Evolutionary conservation across 192 early-diverging fungal genomes (phyloP), one percentile per base, ranked within the genome.

Genomic region (Backusella tarrabulga): DNA sequence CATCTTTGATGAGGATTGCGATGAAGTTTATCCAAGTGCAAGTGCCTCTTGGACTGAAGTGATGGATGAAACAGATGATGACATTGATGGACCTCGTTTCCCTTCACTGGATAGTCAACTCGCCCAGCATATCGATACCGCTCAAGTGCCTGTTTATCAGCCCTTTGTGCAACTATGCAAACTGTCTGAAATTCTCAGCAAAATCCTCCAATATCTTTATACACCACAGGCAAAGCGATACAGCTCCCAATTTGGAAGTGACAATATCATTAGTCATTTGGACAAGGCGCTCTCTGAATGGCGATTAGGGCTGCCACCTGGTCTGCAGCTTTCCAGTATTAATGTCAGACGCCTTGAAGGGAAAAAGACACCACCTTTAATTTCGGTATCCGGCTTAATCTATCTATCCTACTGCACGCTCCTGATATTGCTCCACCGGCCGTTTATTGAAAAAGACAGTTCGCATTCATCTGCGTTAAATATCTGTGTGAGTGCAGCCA

Each of bases 371-470:
- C 67, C 76, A 7, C 76, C 76, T 67, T 72, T 77, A 23, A 70
- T 77, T 7, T 77, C 76, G 38, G 72, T 77, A 69, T 77, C 76
- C 23, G 76, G 79, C 17, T 56, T 80, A 41, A 79, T 79, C 17
- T 86, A 88, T 26, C 75, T 87, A 6, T 72, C 82, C 8, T 90
- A 88, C 79, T 85, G 88, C 46, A 81, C 85, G 0, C 70, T 79
- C 8, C 72, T 90, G 44, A 87, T 85, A 34, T 67, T 90, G 26
- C 75, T 90, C 34, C 88, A 90, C 77, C 80, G 87, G 8, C 88
- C 88, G 0, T 90, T 87, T 72, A 85, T 83, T 81, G 81, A 68
- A 74, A 42, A 68, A 32, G 50, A 70, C 29, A 52, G 66, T 6
- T 15, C 77, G 60, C 23, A 76, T 19, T 77, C 76, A 1, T 79